Evolutionary conservation across 2,329 filamentous ascomycete species (phyloP).

Genomic region (Amauroascus niger): DNA sequence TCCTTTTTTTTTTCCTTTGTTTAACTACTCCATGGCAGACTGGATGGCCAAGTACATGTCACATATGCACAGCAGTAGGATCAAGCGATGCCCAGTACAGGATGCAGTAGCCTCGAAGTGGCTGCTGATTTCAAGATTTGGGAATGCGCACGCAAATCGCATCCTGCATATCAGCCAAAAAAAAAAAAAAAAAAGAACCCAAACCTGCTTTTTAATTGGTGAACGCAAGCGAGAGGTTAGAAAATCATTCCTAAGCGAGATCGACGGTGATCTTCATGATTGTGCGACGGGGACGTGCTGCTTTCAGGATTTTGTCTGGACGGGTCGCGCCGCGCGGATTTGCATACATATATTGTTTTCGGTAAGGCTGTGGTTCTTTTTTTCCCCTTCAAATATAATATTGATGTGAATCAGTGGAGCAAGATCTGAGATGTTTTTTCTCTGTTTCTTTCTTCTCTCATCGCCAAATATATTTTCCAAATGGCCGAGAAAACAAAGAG

Average conservation of each 20-base stretch:
- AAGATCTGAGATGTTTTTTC: neutral
- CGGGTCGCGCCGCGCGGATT: conserved; percentile 1
- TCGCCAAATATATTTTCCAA: no score
- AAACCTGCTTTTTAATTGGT: conserved; percentile 9
- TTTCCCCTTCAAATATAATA: neutral
- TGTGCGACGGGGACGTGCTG: neutral
- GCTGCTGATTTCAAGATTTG: neutral
- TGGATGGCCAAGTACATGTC: neutral
- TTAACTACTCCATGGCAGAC: no score
- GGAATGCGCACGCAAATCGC: no score
- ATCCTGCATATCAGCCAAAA: neutral
- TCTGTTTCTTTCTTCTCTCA: no score
- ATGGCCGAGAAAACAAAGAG: neutral
- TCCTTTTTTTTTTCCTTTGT: no score
- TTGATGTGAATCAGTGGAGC: conserved; percentile 5
- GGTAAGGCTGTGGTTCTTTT: neutral
- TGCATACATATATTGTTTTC: neutral
- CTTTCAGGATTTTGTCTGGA: neutral
- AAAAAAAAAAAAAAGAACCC: no score
- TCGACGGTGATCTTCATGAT: conserved; percentile 4
- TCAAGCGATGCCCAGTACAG: neutral
- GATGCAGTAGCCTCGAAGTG: no score
- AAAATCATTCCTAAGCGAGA: conserved; percentile 2
- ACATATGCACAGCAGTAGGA: no score
- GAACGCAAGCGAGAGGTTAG: conserved; percentile 3